Evolutionary conservation across 225 moss, liverwort and hornwort species (phyloP).

Genomic region (Physcomitrellopsis africana): DNA sequence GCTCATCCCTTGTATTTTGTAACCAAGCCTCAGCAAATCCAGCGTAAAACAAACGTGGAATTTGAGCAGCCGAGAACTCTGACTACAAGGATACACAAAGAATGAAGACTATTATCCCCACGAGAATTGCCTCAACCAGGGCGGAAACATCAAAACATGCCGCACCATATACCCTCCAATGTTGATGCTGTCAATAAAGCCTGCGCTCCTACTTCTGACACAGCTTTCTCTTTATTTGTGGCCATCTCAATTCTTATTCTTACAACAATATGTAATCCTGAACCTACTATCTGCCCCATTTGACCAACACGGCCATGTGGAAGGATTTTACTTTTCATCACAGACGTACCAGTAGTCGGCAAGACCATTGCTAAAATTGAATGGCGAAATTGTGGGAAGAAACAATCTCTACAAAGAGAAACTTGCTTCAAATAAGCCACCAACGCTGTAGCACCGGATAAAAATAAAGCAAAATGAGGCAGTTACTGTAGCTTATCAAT

Average conservation of each 20-base stretch:
- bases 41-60: too few species aligned
- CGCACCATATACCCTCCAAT: too few species aligned
- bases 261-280: slow-evolving; percentile 21
- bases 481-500: slow-evolving; percentile 73
- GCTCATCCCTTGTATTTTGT: too few species aligned
- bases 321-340: slow-evolving; percentile 24
- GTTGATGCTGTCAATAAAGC: not conserved
- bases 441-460: slow-evolving; percentile 24
- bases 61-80: too few species aligned
- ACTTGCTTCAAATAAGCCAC: slow-evolving; percentile 34
- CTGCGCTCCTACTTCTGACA: slow-evolving; percentile 30
- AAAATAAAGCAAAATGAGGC: slow-evolving; percentile 11
- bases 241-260: slow-evolving; percentile 39
- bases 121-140: too few species aligned
- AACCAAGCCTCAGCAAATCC: too few species aligned
- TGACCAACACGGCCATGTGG: slow-evolving; percentile 26
- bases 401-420: slow-evolving; percentile 29
- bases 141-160: too few species aligned
- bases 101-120: too few species aligned
- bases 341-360: slow-evolving; percentile 20
- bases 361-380: slow-evolving; percentile 30
- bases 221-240: slow-evolving; percentile 38
- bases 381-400: slow-evolving; percentile 21
- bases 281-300: slow-evolving; percentile 31
- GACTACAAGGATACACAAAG: too few species aligned